These are phyloP conservation scores for Dictyostelium citrinum DNA, from an alignment of 78 protist genomes.

Conservation along the genomic window DNA sequence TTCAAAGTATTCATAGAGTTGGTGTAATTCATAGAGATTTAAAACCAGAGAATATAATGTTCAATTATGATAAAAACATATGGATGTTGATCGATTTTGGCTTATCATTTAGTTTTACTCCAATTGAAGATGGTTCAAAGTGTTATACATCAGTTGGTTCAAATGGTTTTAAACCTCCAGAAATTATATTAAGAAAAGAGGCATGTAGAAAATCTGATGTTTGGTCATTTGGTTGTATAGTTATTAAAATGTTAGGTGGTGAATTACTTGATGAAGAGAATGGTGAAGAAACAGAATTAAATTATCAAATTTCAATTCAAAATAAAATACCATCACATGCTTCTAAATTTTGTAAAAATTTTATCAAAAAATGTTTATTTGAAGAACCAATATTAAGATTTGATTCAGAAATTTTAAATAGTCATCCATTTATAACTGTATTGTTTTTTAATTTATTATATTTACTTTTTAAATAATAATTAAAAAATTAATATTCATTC, in stretches of 20 bases:
- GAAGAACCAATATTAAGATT: background rate
- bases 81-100: background rate
- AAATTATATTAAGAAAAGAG: background rate
- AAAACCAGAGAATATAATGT: background rate
- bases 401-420: background rate
- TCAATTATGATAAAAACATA: background rate
- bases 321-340: background rate
- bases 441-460: too few relatives aligned
- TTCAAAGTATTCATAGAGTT: background rate
- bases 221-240: background rate
- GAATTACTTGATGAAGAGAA: background rate
- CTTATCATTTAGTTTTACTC: background rate
- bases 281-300: too few relatives aligned
- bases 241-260: background rate
- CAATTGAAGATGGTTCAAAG: background rate
- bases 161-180: background rate
- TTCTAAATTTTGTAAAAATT: background rate
- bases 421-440: background rate
- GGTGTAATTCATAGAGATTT: background rate
- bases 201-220: background rate
- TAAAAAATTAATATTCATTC: too few relatives aligned
- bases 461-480: too few relatives aligned
- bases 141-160: background rate
- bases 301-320: background rate
- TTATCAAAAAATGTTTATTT: background rate